phyloP scores from a whole-genome alignment of 352 stramenopile genomes.

The Thalassiosira hispida region DNA sequence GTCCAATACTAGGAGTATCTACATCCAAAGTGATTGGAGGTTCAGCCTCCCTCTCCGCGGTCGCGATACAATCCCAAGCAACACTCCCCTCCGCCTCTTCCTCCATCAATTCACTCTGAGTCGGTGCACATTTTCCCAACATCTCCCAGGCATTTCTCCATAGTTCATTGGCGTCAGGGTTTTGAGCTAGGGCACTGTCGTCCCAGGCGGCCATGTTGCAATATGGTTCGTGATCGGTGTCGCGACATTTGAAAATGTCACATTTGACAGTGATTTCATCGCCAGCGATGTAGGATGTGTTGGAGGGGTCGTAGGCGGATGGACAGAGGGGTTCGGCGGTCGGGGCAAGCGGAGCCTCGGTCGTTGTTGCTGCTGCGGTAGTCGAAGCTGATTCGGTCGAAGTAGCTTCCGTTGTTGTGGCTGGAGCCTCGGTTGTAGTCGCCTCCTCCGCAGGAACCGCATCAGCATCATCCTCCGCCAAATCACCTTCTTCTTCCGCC shows the following conservation, averaged over 20 bases:
- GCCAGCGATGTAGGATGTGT: constrained; percentile 18
- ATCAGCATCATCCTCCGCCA: neutral
- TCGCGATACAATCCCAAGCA: constrained; percentile 10
- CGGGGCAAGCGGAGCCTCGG: neutral
- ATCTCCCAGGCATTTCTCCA: constrained; percentile 18
- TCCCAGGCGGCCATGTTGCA: constrained; percentile 17
- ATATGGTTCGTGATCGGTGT: constrained; percentile 11
- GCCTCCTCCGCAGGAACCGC: neutral
- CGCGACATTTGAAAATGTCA: constrained; percentile 20
- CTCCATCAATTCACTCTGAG: constrained; percentile 21
- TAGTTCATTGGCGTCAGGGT: neutral
- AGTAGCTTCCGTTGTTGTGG: constrained; percentile 1
- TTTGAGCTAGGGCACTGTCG: constrained; percentile 5
- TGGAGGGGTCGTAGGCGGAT: constrained; percentile 9
- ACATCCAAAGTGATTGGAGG: too few species aligned
- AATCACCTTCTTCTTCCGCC: neutral
- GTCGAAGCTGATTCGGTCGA: neutral
- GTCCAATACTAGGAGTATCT: too few species aligned
- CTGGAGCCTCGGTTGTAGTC: neutral
- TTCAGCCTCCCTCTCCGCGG: too few species aligned
- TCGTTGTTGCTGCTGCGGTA: neutral
- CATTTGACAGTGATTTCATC: constrained; percentile 18
- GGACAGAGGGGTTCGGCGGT: neutral
- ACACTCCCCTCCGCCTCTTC: constrained; percentile 14
- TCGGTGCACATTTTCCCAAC: constrained; percentile 13